These are phyloP conservation scores for Ogataea methylovora DNA, from an alignment of 805 yeast species.

Conservation along the genomic window DNA sequence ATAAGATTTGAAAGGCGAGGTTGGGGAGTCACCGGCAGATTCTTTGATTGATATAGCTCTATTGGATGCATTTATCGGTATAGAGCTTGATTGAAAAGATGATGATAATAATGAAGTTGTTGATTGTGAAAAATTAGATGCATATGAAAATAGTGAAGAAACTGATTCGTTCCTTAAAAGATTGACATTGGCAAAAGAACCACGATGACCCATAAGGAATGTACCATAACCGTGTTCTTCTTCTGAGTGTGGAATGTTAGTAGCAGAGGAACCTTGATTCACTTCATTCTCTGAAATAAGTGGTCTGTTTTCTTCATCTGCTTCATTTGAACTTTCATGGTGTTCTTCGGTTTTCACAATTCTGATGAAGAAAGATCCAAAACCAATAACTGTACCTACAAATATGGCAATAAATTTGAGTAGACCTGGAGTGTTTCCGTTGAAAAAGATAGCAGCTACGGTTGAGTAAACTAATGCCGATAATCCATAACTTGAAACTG, in stretches of 20 bases:
- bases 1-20: conserved; percentile 1
- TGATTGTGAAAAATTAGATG: conserved; percentile 18
- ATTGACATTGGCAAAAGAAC: conserved; percentile 27
- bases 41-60: neutral
- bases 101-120: conserved; percentile 14
- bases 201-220: conserved; percentile 24
- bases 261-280: conserved; percentile 1
- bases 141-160: conserved; percentile 23
- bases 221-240: conserved; percentile 4
- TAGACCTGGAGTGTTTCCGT: conserved; percentile 45
- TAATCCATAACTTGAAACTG: conserved; percentile 63
- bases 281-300: neutral
- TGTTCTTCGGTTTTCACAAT: conserved; percentile 23
- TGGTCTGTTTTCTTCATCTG: neutral
- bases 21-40: neutral
- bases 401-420: conserved; percentile 46
- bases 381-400: conserved; percentile 39
- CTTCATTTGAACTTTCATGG: conserved; percentile 9
- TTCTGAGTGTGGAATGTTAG: neutral
- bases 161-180: conserved; percentile 17
- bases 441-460: conserved; percentile 45
- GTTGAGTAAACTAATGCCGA: conserved; percentile 61
- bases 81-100: neutral
- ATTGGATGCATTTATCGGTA: neutral
- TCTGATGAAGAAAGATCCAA: conserved; percentile 38